Evolutionary conservation across 768 basidiomycete species (phyloP).

Genomic region (Leccinum sublutescens): DNA sequence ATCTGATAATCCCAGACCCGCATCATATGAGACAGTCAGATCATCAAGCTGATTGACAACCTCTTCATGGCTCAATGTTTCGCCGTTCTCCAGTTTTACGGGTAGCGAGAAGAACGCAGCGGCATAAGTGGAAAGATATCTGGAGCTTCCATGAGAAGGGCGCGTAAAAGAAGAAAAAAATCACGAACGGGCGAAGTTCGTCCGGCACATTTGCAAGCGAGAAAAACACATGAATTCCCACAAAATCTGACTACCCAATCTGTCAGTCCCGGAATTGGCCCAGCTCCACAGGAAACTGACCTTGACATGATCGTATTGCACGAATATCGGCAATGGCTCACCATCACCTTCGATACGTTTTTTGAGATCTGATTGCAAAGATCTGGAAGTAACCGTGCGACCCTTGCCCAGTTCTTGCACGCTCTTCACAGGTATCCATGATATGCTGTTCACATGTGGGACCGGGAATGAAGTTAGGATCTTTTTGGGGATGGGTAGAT

Average conservation of each 20-base stretch:
- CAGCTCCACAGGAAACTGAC: constrained; percentile 37
- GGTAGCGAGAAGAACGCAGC: constrained; percentile 88
- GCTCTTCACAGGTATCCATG: constrained; percentile 83
- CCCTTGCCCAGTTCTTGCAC: constrained; percentile 60
- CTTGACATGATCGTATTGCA: constrained; percentile 92
- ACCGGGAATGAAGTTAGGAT: constrained; percentile 86
- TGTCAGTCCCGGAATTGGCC: background rate
- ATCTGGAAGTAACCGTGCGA: constrained; percentile 31
- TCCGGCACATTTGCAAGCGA: constrained; percentile 73
- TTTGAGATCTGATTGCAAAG: constrained; percentile 46
- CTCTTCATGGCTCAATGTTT: constrained; percentile 76
- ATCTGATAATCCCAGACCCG: constrained; percentile 59
- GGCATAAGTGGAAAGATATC: constrained; percentile 76
- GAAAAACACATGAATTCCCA: constrained; percentile 75
- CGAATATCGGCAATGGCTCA: constrained; percentile 73
- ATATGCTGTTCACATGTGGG: constrained; percentile 85
- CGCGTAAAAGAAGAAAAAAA: constrained; percentile 34
- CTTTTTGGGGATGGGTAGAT: constrained; percentile 74
- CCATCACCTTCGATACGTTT: constrained; percentile 70
- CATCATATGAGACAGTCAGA: constrained; percentile 86
- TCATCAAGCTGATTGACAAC: constrained; percentile 89
- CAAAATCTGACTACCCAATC: constrained; percentile 78
- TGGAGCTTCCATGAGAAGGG: constrained; percentile 30
- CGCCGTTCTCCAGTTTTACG: constrained; percentile 66
- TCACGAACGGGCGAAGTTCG: constrained; percentile 63